Conservation (phyloP, 768 basidiomycete species). For the Suillus ampliporus region DNA sequence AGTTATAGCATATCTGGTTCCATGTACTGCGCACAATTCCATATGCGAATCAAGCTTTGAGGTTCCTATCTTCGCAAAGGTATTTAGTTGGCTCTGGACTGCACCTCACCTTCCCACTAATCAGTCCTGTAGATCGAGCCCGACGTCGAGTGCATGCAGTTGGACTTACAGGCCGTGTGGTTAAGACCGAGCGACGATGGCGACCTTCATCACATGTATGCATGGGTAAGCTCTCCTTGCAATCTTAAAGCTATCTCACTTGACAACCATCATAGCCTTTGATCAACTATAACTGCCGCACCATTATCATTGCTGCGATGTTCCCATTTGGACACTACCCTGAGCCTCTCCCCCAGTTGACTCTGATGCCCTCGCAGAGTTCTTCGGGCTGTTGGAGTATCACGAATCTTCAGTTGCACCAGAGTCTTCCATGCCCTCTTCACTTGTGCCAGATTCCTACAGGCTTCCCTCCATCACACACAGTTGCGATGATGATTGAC, state of each 20-base stretch:
- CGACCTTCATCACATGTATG: background rate
- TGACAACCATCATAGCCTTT: background rate
- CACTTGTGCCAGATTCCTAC: background rate
- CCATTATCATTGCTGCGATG: background rate
- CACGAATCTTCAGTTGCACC: background rate
- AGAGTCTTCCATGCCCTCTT: background rate
- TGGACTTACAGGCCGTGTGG: background rate
- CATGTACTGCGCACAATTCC: background rate
- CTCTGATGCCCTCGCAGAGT: background rate
- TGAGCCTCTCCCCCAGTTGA: background rate
- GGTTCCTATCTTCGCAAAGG: background rate
- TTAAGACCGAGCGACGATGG: background rate
- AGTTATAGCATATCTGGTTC: background rate
- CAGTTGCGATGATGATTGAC: background rate
- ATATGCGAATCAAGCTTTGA: background rate
- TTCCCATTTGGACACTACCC: background rate
- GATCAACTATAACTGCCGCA: background rate
- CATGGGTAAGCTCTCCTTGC: background rate
- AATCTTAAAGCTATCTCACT: background rate
- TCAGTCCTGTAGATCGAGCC: background rate
- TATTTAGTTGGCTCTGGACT: background rate
- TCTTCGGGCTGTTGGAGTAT: background rate
- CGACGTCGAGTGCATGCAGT: background rate
- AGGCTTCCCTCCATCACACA: background rate
- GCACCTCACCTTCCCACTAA: background rate